Base-by-base conservation (phyloP, 768 basidiomycete genomes). In the Leccinum sublutescens region DNA sequence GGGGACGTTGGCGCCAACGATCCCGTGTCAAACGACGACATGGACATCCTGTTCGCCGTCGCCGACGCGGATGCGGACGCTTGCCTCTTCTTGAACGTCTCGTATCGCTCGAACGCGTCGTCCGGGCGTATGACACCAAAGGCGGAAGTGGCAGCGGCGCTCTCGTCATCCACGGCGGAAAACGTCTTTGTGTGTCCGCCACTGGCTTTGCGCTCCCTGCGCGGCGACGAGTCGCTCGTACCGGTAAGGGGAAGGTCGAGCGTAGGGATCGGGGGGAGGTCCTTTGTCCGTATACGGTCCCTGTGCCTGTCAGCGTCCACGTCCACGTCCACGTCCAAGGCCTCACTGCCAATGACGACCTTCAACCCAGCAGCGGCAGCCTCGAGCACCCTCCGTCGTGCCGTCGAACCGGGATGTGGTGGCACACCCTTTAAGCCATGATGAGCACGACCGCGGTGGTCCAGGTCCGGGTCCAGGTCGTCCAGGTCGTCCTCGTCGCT, bases 71-170 rank as follows among this genome's bases (percentile, higher is more conserved):
- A 60, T 0, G 60, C 51, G 1, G 65, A 58, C 3, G 43, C 19
- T 54, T 81, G 80, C 48, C 73, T 75, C 66, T 85, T 83, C 68
- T 84, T 84, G 74, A 87, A 95, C n/a, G 86, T 79, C 70, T 95
- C 91, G 68, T 96, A 97, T 38, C 93, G 81, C 57, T 91, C 91
- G 71, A 89, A 96, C 0, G 95, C 95, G 71, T 96, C 93, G 65
- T 93, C 88, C 38, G 90, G 75, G 5, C 73, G 78, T 4, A 61
- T 4, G 34, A 64, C 34, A 9, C 61, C 55, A 36, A 60, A 61
- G 3, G 71, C 65, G 29, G 67, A 4, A 12, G 33, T 0, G 33
- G 0, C 55, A 11, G 9, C 60, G 67, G 15, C 45, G 54, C 3
- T 15, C 17, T 49, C 58, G 14, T 25, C 25, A 7, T 56, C 55